Conservation (phyloP, 1,139 yeast genomes). For the Pneumocystis wakefieldiae region DNA sequence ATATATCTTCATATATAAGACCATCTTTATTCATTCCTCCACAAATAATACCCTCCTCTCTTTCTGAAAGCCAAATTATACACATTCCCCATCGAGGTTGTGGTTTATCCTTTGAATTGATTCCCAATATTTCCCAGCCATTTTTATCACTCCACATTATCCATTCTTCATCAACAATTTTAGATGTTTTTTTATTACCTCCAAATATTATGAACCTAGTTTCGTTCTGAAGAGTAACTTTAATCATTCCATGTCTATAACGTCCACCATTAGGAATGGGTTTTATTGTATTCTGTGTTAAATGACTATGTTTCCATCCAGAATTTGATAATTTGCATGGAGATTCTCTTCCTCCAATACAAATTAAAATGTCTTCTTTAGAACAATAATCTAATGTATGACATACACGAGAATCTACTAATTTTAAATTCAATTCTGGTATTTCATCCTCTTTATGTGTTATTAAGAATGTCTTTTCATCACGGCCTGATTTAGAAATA, state of each 20-base stretch:
- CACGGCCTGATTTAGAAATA: constrained; percentile 27
- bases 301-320: constrained; percentile 23
- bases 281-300: background rate
- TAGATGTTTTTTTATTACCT: background rate
- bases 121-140: background rate
- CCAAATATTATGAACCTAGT: background rate
- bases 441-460: constrained; percentile 7
- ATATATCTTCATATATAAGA: background rate
- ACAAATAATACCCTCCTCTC: background rate
- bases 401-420: constrained; percentile 39
- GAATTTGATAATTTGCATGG: constrained; percentile 38
- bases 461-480: constrained; percentile 7
- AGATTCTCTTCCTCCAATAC: constrained; percentile 58
- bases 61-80: background rate
- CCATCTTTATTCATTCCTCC: background rate
- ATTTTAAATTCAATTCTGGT: background rate
- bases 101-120: background rate
- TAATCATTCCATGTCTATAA: background rate
- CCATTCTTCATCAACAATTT: background rate
- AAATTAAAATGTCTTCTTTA: constrained; percentile 21
- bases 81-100: background rate
- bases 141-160: background rate
- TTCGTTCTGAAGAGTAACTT: background rate
- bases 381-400: constrained; percentile 35
- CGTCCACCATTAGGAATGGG: background rate